Percentiles rank a stretch among this genome's conserved stretches.
Conservation (phyloP, 2,329 filamentous ascomycete species). For the Leptographium radiaticola region DNA sequence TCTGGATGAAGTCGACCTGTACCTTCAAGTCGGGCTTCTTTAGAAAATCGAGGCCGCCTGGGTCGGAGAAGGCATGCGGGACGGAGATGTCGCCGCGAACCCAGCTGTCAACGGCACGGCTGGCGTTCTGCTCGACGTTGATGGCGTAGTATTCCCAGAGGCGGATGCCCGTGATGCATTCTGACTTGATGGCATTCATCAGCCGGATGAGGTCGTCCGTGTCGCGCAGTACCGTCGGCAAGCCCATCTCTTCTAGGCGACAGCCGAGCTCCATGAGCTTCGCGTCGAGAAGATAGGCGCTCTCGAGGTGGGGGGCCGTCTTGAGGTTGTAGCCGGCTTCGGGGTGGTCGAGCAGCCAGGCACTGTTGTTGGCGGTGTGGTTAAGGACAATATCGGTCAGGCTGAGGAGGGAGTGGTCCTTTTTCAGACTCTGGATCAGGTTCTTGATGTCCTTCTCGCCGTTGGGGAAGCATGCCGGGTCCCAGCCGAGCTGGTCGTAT, state of each 20-base stretch:
- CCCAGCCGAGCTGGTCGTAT: constrained; percentile 83
- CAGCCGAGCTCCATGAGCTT: constrained; percentile 63
- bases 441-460: constrained; percentile 71
- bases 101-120: constrained; percentile 62
- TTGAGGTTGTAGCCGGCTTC: constrained; percentile 90
- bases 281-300: constrained; percentile 49
- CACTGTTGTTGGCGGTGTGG: constrained; percentile 90
- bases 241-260: constrained; percentile 53
- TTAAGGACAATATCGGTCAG: constrained; percentile 97
- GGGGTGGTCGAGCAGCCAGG: constrained; percentile 87
- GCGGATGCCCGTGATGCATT: constrained; percentile 63
- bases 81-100: constrained; percentile 42
- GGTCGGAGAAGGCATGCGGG: constrained; percentile 28
- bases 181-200: constrained; percentile 71
- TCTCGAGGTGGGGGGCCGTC: constrained; percentile 68
- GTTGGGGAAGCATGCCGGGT: constrained; percentile 65
- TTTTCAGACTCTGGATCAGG: constrained; percentile 70
- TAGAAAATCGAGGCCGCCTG: constrained; percentile 32
- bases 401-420: constrained; percentile 70
- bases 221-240: constrained; percentile 61
- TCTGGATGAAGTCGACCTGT: constrained; percentile 49
- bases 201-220: constrained; percentile 63
- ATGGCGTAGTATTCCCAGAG: constrained; percentile 92
- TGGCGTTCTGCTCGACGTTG: constrained; percentile 60
- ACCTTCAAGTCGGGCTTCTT: constrained; percentile 30